These are phyloP conservation scores for Cyclostephanos tholiformis DNA, from an alignment of 108 stramenopile species.

Conservation along the genomic window DNA sequence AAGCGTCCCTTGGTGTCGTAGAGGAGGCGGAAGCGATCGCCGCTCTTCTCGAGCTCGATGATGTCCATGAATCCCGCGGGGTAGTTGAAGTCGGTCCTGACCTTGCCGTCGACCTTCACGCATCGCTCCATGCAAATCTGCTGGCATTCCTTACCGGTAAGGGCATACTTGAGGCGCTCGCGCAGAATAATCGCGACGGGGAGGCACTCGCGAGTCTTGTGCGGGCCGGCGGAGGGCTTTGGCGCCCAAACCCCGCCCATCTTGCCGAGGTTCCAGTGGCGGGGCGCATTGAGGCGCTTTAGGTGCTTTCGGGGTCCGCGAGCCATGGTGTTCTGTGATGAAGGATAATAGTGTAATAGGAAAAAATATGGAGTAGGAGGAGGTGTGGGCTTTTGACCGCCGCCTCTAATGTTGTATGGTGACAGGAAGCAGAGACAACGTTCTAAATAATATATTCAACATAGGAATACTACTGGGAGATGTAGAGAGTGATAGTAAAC, in stretches of 20 bases:
- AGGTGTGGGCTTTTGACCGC: too few species aligned
- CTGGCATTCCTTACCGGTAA: slow-evolving; percentile 96
- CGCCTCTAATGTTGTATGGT: too few species aligned
- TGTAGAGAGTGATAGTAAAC: too few species aligned
- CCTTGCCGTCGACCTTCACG: slow-evolving; percentile 98
- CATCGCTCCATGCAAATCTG: slow-evolving; percentile 99
- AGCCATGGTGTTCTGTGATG: slow-evolving; percentile 58
- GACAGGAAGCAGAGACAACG: too few species aligned
- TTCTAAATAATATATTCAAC: too few species aligned
- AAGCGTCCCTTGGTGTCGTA: slow-evolving; percentile 99
- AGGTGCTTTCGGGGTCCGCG: slow-evolving; percentile 99
- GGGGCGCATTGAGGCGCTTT: slow-evolving; percentile 99
- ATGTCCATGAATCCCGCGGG: slow-evolving; percentile 99
- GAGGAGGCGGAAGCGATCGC: slow-evolving; percentile 96
- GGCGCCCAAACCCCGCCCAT: slow-evolving; percentile 98
- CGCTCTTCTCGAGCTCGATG: slow-evolving; percentile 92
- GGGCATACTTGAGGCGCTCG: slow-evolving; percentile 99
- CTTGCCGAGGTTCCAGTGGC: slow-evolving; percentile 99
- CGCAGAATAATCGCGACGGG: slow-evolving; percentile 96
- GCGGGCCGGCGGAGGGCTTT: slow-evolving; percentile 94
- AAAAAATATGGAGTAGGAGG: too few species aligned
- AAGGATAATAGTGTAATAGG: neutral
- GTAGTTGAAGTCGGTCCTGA: slow-evolving; percentile 98
- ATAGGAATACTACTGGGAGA: too few species aligned
- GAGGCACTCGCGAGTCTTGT: slow-evolving; percentile 98